Evolutionary conservation across 179 eudicot species (phyloP), one percentile per base, ranked within the genome.

Genomic region (Spinacia oleracea): DNA sequence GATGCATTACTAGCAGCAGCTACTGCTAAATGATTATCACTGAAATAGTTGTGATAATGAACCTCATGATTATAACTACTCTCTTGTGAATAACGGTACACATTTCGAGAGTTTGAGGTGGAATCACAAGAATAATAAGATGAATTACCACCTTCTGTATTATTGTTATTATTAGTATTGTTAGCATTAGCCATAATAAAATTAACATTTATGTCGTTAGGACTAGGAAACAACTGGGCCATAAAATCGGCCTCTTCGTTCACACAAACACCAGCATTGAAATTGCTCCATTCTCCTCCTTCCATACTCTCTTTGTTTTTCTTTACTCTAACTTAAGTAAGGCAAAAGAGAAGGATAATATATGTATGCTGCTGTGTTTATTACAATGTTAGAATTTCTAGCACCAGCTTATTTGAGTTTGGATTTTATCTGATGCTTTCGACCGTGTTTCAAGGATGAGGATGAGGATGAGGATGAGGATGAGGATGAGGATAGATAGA

Each of bases 201-300:
- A 51, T 50, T 27, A 71, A 71, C 83, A 66, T 80, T 78, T 53
- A 80, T 62, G 25, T 89, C 86, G 48, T 83, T 84, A 9, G 86
- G 79, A 76, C 81, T 85, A 73, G 86, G 87, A 72, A 92, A 89
- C 79, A 92, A 84, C 27, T 88, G 91, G 1, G 97, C 88, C 91
- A 92, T 90, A 79, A 92, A 90, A 74, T 90, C 97, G 10, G 89
- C 89, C 77, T 92, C 97, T 20, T 92, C 93, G 23, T 80, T 79
- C 31, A 85, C 87, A 77, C 83, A 89, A 67, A 85, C 86, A 48
- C 82, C 84, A 50, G 87, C 87, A 79, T 77, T 84, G n/a, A 85
- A 86, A 31, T 83, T 77, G 80, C 79, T 86, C 96, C 96, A 90
- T 80, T 86, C 93, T 82, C 84, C 89, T 78, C 88, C 94, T 34